A percentile compares a stretch with the other conserved stretches of the same genome.
phyloP scores from a whole-genome alignment of 2,329 filamentous ascomycete genomes.

The Drechslerella dactyloides region DNA sequence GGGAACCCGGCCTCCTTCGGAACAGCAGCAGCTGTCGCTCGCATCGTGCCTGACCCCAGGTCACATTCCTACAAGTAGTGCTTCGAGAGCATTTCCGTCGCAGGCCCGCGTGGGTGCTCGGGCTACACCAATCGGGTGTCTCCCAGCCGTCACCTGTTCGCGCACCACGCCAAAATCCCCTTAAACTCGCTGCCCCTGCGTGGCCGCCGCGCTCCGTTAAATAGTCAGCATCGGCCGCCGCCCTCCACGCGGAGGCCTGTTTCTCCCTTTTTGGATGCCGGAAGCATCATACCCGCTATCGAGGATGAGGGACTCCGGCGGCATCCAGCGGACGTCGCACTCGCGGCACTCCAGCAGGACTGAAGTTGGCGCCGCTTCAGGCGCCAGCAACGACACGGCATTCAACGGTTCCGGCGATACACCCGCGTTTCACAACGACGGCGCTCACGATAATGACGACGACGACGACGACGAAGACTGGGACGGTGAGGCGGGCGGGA shows the following conservation, averaged over 20 bases:
- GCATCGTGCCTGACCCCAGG: constrained; percentile 11
- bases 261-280: constrained; percentile 35
- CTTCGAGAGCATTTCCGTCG: not conserved
- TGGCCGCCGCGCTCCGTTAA: constrained; percentile 12
- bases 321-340: constrained; percentile 38
- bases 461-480: constrained; percentile 20
- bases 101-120: constrained; percentile 18
- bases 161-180: constrained; percentile 16
- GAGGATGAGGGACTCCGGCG: constrained; percentile 41
- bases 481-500: constrained; percentile 8
- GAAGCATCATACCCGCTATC: constrained; percentile 46
- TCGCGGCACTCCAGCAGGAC: constrained; percentile 21
- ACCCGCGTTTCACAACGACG: constrained; percentile 54
- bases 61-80: constrained; percentile 29
- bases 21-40: not conserved
- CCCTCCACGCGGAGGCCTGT: constrained; percentile 4
- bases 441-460: constrained; percentile 23
- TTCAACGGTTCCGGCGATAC: constrained; percentile 51
- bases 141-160: constrained; percentile 38
- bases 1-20: not conserved
- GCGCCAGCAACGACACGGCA: constrained; percentile 34
- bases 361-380: constrained; percentile 38
- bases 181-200: constrained; percentile 10
- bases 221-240: constrained; percentile 16
- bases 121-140: constrained; percentile 47